Percentiles rank a stretch among this genome's conserved stretches.
phyloP scores from a whole-genome alignment of 805 yeast species.

The Yamadazyma phyllophila region DNA sequence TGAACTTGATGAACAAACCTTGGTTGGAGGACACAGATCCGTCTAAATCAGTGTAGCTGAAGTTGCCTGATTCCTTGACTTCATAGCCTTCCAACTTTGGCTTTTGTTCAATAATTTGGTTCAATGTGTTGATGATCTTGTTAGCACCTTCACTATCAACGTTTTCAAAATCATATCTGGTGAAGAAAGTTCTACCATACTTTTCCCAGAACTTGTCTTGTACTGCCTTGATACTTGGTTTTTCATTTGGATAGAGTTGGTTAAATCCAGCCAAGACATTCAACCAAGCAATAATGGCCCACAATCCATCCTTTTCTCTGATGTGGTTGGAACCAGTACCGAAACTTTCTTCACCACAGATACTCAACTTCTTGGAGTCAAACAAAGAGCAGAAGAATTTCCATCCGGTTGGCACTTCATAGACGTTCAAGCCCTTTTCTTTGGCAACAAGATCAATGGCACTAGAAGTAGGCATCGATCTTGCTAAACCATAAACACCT shows the following conservation, averaged over 20 bases:
- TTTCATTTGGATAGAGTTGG: slow-evolving; percentile 51
- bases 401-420: slow-evolving; percentile 99
- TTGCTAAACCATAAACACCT: slow-evolving; percentile 90
- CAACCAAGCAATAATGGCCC: slow-evolving; percentile 98
- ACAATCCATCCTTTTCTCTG: slow-evolving; percentile 95
- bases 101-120: slow-evolving; percentile 26
- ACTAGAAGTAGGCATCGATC: slow-evolving; percentile 96
- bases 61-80: slow-evolving; percentile 80
- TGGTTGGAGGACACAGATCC: slow-evolving; percentile 86
- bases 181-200: slow-evolving; percentile 96
- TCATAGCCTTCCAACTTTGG: slow-evolving; percentile 44
- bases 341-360: slow-evolving; percentile 97
- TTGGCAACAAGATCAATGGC: slow-evolving; percentile 92
- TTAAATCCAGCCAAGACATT: slow-evolving; percentile 87
- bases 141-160: slow-evolving; percentile 74
- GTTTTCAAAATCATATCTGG: slow-evolving; percentile 91
- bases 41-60: slow-evolving; percentile 89
- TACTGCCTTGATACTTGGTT: slow-evolving; percentile 71
- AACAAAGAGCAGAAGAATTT: slow-evolving; percentile 94
- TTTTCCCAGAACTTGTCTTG: slow-evolving; percentile 85
- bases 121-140: slow-evolving; percentile 53
- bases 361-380: slow-evolving; percentile 88
- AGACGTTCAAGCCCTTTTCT: slow-evolving; percentile 66
- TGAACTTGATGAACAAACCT: slow-evolving; percentile 81
- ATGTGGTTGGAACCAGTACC: slow-evolving; percentile 98